Percentiles rank a stretch among this genome's conserved stretches.
Conservation (phyloP, 371 early-diverging fungal species). For the Rhizopus arrhizus region DNA sequence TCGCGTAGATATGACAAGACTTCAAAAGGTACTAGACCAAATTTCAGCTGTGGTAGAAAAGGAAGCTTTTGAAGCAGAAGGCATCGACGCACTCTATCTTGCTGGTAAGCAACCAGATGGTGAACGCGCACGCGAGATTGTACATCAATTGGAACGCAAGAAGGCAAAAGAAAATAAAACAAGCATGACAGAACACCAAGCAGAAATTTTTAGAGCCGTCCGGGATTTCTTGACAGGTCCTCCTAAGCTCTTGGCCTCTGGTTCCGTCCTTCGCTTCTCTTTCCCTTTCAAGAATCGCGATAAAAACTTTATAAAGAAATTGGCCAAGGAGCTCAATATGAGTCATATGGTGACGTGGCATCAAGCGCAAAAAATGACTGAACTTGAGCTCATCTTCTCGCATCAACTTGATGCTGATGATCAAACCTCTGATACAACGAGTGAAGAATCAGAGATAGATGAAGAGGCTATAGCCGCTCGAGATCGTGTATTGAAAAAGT, state of each 20-base stretch:
- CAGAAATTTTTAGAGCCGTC: conserved; percentile 57
- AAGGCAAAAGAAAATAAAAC: conserved; percentile 30
- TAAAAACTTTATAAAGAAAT: conserved; percentile 62
- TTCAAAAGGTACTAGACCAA: conserved; percentile 65
- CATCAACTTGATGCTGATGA: conserved; percentile 40
- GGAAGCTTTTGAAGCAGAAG: conserved; percentile 68
- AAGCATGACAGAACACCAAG: conserved; percentile 65
- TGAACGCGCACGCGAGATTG: conserved; percentile 41
- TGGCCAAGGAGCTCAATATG: conserved; percentile 70
- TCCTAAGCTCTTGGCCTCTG: conserved; percentile 7
- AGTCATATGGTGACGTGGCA: conserved; percentile 45
- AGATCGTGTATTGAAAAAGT: conserved; percentile 66
- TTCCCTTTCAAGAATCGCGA: conserved; percentile 58
- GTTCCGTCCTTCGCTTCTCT: conserved; percentile 49
- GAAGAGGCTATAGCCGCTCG: conserved; percentile 66
- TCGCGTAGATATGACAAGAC: conserved; percentile 61
- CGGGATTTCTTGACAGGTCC: conserved; percentile 53
- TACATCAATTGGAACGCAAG: conserved; percentile 53
- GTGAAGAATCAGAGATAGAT: conserved; percentile 40
- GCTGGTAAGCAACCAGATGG: conserved; percentile 59
- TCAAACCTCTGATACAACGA: conserved; percentile 53
- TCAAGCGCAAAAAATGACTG: conserved; percentile 44
- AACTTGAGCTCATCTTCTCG: conserved; percentile 53
- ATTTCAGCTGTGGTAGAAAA: conserved; percentile 64
- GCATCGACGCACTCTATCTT: conserved; percentile 61